Evolutionary conservation across 1,284 basidiomycete species (phyloP), one percentile per base, ranked within the genome.

Genomic region (Hymenochaete sp.): DNA sequence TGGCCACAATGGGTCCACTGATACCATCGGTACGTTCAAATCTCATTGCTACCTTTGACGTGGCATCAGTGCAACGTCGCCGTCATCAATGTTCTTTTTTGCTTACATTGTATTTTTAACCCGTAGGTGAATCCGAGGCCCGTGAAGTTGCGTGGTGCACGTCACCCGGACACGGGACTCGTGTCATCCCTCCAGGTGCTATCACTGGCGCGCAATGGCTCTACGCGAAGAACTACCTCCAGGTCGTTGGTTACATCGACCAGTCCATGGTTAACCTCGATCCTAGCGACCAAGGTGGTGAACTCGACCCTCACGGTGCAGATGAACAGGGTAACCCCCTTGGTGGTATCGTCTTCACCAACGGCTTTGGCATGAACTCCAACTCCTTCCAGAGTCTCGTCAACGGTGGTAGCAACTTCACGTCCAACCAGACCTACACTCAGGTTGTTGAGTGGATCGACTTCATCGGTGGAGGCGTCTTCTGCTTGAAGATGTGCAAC

Each of bases 91-190:
- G 5, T 35, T 35, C 32, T 6, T n/a, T n/a, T n/a, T n/a, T n/a
- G n/a, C n/a, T n/a, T n/a, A 4, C 25, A 11, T 3, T 4, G 14
- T 22, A 11, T 38, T 25, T 14, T 38, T 38, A n/a, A n/a, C n/a
- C 26, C 21, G 25, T 11, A 47, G 71, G 72, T 31, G 67, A 81
- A 50, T 70, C 70, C 4, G 81, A 84, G 56, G 72, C 66, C 38
- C 60, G 66, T 47, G 75, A 71, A 55, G 73, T 84, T 6, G 75
- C 78, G 0, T 84, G 72, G 71, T 84, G 81, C 56, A 72, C 72
- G 18, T 72, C 70, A 52, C 57, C 67, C 10, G 71, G 71, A 1
- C 67, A 67, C 25, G 79, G 79, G 1, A 66, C 75, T 1, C 75
- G 79, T 45, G 56, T 79, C 42, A 75, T 82, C 32, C 77, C 78